Evolutionary conservation across 306 rosid species (phyloP), one percentile per base, ranked within the genome.

Genomic region (Trifolium repens): DNA sequence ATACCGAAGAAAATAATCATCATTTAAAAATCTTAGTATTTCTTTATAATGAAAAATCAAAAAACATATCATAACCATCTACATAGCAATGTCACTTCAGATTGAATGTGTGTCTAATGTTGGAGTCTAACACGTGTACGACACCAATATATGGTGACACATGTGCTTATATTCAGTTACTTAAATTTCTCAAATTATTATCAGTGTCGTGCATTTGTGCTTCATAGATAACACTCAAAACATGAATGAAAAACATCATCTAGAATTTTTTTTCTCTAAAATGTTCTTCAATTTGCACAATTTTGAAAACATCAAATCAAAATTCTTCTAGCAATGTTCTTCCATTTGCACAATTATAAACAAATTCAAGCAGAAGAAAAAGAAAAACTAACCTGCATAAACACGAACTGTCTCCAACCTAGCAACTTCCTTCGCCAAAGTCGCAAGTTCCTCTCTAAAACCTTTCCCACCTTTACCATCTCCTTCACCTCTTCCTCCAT

Each of bases 391-490:
- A 91, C 98, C 97, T 34, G 96, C 93, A 46, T 94, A 94, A 26
- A 84, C 77, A 77, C 96, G 96, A 79, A 94, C 93, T 0, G 90
- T 79, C 83, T 94, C 96, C 82, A 94, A 84, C 67, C 90, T 90
- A 12, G 96, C 93, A 81, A 94, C 94, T 82, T 94, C 97, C 82
- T 88, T 94, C 0, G 98, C 98, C 89, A 94, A 76, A 16, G 96
- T 87, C 65, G 91, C 89, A 62, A 94, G 90, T 78, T 91, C 97
- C 83, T 91, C 87, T 79, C 93, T 92, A 83, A 94, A 78, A 47
- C 85, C 77, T 86, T 86, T 83, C 78, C 78, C 87, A 22, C 77
- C 82, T 46, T 70, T 76, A 42, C 74, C 89, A 19, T 78, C 74
- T 8, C 79, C 88, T 63, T 68, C 77, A n/a, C 50, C 26, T 47